Evolutionary conservation across 208 protist genomes (phyloP), one percentile per base, ranked within the genome.

Genomic region (Leishmania mexicana): DNA sequence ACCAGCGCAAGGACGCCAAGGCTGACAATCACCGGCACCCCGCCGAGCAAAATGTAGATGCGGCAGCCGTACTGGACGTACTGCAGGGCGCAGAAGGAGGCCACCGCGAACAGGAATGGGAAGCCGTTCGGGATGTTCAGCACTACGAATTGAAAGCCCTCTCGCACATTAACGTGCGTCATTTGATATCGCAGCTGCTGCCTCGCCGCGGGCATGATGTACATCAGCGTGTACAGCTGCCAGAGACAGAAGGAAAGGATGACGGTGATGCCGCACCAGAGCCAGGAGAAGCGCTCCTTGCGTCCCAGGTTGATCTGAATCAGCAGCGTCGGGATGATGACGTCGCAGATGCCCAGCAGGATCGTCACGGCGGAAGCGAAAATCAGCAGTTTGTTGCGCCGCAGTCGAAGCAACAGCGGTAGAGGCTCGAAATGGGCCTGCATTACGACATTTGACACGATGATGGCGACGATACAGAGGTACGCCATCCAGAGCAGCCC

Each of bases 391-490:
- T 90, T 92, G 80, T 95, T 94, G 83, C 89, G 88, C 10, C 83
- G 77, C 42, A 94, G 80, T 17, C 94, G 88, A n/a, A 87, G 86
- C 73, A 95, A 65, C 64, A 95, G 85, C 53, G 92, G 92, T 57
- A 91, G 86, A 1, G 94, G 94, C 64, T 95, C 94, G 79, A 97
- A 97, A 80, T 97, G 94, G 11, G 92, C 78, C 76, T 90, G 86
- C 89, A 97, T 95, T 17, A 95, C 90, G 21, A 95, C 86, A 70
- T 97, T 97, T 0, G 94, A 86, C 19, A 95, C 86, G 65, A 97
- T 88, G 49, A 92, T 92, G 49, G 86, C 84, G 7, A 88, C 81
- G 60, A 95, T 88, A 47, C 74, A 90, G 15, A 87, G 51, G 80
- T 95, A 97, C 28, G 88, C 87, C 11, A 94, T 62, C 89, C 90